These are phyloP conservation scores for Hygrocybe punicea DNA, from an alignment of 768 basidiomycete species.

Conservation along the genomic window DNA sequence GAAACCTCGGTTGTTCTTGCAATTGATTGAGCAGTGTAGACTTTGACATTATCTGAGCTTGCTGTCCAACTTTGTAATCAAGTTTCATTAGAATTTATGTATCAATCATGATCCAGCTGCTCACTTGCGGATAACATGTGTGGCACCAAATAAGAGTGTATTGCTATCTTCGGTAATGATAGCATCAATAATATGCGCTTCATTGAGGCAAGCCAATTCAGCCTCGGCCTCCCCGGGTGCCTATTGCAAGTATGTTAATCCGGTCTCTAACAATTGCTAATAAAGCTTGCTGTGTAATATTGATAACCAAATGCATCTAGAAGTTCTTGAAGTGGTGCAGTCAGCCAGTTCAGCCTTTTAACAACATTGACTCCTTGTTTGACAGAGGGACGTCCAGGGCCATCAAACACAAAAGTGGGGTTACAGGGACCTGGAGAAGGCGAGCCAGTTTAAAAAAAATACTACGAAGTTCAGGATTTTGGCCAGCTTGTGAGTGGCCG, in stretches of 20 bases:
- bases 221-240: constrained; percentile 13
- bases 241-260: background rate
- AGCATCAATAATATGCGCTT: constrained; percentile 5
- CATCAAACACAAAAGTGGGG: constrained; percentile 53
- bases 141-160: constrained; percentile 39
- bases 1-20: constrained; percentile 17
- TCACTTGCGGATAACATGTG: constrained; percentile 41
- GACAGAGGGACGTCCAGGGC: constrained; percentile 37
- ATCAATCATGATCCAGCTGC: constrained; percentile 7
- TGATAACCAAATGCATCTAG: constrained; percentile 44
- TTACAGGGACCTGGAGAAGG: constrained; percentile 36
- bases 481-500: constrained; percentile 5
- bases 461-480: constrained; percentile 10
- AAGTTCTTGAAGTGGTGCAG: constrained; percentile 26
- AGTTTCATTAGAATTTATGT: background rate
- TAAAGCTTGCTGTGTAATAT: background rate
- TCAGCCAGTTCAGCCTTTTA: constrained; percentile 28
- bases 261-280: background rate
- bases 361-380: constrained; percentile 39
- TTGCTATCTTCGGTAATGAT: constrained; percentile 6
- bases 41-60: constrained; percentile 39
- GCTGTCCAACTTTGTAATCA: constrained; percentile 27
- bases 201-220: constrained; percentile 8
- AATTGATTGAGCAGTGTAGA: constrained; percentile 18
- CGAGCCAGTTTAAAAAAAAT: constrained; percentile 24